phyloP scores from a whole-genome alignment of 2,329 filamentous ascomycete genomes.

The Fusarium newnesense region DNA sequence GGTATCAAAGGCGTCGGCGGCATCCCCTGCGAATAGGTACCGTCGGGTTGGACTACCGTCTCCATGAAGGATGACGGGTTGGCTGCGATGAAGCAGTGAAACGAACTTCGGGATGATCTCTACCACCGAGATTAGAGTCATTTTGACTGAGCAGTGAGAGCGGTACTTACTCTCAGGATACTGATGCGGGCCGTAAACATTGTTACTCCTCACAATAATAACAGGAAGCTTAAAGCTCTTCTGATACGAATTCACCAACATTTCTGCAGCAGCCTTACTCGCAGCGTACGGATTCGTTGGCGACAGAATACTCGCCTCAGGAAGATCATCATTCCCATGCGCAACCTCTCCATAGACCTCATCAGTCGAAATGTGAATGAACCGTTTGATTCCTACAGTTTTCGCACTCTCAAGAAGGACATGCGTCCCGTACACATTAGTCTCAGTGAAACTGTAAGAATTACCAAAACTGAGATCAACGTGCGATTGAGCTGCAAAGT shows the following conservation, averaged over 20 bases:
- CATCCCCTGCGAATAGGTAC: slow-evolving; percentile 83
- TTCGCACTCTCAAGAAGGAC: slow-evolving; percentile 81
- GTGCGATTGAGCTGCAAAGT: slow-evolving; percentile 86
- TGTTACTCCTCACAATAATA: slow-evolving; percentile 85
- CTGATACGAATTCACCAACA: slow-evolving; percentile 84
- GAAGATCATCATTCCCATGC: slow-evolving; percentile 75
- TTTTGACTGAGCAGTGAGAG: background rate
- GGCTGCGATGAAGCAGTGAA: slow-evolving; percentile 74
- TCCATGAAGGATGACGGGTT: slow-evolving; percentile 78
- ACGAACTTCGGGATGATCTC: slow-evolving; percentile 90
- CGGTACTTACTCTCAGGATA: slow-evolving; percentile 78
- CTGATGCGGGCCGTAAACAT: slow-evolving; percentile 86
- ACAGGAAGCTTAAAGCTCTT: slow-evolving; percentile 84
- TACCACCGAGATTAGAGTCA: slow-evolving; percentile 43
- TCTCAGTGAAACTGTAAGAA: slow-evolving; percentile 82
- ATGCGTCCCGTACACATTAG: slow-evolving; percentile 85
- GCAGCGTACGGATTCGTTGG: slow-evolving; percentile 87
- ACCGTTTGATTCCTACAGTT: slow-evolving; percentile 74
- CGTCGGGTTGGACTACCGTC: slow-evolving; percentile 79
- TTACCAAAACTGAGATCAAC: slow-evolving; percentile 86
- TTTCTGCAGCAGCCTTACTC: slow-evolving; percentile 83
- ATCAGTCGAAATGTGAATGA: slow-evolving; percentile 86
- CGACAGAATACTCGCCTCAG: slow-evolving; percentile 79
- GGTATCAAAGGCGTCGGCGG: slow-evolving; percentile 83
- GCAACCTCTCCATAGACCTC: slow-evolving; percentile 87